phyloP scores from a whole-genome alignment of 2,329 filamentous ascomycete genomes.

The Hypoxylon sp. region DNA sequence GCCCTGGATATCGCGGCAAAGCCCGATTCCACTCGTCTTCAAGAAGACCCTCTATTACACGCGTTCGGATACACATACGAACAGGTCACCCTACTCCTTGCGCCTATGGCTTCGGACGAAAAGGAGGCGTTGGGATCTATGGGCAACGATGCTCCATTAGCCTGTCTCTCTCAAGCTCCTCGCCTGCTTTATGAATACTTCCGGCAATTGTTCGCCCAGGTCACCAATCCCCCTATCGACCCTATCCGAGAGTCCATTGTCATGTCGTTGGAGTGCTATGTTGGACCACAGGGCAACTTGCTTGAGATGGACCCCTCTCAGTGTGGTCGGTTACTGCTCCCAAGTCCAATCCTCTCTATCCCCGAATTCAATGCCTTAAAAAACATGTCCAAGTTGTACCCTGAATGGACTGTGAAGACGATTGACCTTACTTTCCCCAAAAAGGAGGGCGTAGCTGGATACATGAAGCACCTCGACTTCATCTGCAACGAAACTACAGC shows the following conservation, averaged over 20 bases:
- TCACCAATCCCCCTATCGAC: constrained; percentile 97
- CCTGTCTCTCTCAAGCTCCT: constrained; percentile 90
- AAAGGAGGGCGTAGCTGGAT: constrained; percentile 83
- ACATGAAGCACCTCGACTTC: constrained; percentile 86
- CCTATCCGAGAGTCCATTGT: constrained; percentile 97
- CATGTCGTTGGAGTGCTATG: constrained; percentile 97
- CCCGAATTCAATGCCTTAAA: constrained; percentile 91
- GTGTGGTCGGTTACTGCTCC: constrained; percentile 86
- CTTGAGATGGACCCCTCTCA: constrained; percentile 94
- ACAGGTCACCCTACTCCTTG: constrained; percentile 91
- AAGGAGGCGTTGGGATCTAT: constrained; percentile 98
- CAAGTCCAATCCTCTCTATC: constrained; percentile 89
- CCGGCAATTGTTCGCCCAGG: constrained; percentile 96
- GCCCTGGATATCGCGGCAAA: constrained; percentile 74
- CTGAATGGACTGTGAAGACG: constrained; percentile 87
- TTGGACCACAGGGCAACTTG: constrained; percentile 94
- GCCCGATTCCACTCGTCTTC: constrained; percentile 78
- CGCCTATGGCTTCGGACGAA: constrained; percentile 96
- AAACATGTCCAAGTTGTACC: constrained; percentile 79
- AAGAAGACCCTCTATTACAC: constrained; percentile 86
- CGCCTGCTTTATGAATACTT: constrained; percentile 96
- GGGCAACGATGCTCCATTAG: constrained; percentile 95
- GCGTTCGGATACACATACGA: constrained; percentile 96
- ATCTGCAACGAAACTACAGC: constrained; percentile 89
- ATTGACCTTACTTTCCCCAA: constrained; percentile 97